A percentile compares a stretch with the other conserved stretches of the same genome.
Conservation (phyloP, 495 filamentous ascomycete species). For the Penicillium alfredii region DNA sequence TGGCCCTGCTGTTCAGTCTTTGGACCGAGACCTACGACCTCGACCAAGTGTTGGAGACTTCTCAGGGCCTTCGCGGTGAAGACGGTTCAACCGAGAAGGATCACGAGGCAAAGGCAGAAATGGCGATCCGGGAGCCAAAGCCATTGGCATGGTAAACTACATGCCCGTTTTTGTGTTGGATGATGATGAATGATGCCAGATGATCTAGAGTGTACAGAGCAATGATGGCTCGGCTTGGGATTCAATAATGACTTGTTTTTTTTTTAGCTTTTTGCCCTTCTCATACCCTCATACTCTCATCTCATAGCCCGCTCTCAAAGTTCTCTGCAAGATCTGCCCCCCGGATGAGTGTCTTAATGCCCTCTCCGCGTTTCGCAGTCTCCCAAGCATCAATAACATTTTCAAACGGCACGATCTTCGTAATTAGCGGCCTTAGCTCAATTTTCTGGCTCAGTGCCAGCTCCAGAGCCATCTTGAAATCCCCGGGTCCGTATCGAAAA, state of each 20-base stretch:
- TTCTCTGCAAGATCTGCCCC: slow-evolving; percentile 32
- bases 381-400: slow-evolving; percentile 74
- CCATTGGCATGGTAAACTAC: slow-evolving; percentile 17
- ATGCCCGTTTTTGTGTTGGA: neutral
- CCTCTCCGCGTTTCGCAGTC: slow-evolving; percentile 67
- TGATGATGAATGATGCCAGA: slow-evolving; percentile 3
- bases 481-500: slow-evolving; percentile 77
- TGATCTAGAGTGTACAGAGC: slow-evolving; percentile 8
- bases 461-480: slow-evolving; percentile 72
- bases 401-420: slow-evolving; percentile 61
- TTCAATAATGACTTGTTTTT: neutral
- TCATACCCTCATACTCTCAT: slow-evolving; percentile 1
- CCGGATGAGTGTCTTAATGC: slow-evolving; percentile 79
- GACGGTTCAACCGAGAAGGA: slow-evolving; percentile 11
- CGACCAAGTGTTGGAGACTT: slow-evolving; percentile 40
- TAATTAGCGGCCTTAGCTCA: slow-evolving; percentile 66
- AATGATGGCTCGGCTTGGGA: no score
- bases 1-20: slow-evolving; percentile 45
- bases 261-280: no score
- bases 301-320: neutral
- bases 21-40: slow-evolving; percentile 49
- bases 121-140: slow-evolving; percentile 1
- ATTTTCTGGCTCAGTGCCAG: slow-evolving; percentile 59
- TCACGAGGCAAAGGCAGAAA: slow-evolving; percentile 8
- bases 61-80: slow-evolving; percentile 16